These are phyloP conservation scores for Neofusicoccum parvum DNA, from an alignment of 2,329 filamentous ascomycete genomes.

Conservation along the genomic window DNA sequence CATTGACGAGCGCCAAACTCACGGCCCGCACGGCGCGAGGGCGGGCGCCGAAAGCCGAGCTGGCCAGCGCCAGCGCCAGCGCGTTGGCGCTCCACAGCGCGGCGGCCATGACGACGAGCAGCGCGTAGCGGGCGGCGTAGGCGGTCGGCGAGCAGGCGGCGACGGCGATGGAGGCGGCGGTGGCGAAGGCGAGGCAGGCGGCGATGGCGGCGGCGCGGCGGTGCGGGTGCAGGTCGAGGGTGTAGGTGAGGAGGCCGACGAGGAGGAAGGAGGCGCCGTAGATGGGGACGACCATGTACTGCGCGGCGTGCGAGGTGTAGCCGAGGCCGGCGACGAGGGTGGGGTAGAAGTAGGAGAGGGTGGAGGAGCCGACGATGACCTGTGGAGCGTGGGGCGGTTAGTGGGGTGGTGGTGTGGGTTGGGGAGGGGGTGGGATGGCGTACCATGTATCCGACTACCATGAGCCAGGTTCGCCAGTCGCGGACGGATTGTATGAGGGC, in stretches of 20 bases:
- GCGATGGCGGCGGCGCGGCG: constrained; percentile 54
- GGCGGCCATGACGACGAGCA: constrained; percentile 59
- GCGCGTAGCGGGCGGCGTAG: constrained; percentile 53
- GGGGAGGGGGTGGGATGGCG: background rate
- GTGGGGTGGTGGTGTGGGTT: background rate
- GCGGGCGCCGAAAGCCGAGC: constrained; percentile 55
- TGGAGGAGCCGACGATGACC: constrained; percentile 51
- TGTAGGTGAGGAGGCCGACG: constrained; percentile 50
- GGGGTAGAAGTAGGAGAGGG: constrained; percentile 58
- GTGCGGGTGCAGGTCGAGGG: constrained; percentile 50
- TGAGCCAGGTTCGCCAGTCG: constrained; percentile 52
- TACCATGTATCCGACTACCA: constrained; percentile 55
- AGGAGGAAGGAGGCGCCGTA: constrained; percentile 57
- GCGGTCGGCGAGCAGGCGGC: constrained; percentile 52
- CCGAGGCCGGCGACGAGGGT: constrained; percentile 56
- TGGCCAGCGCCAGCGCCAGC: constrained; percentile 54
- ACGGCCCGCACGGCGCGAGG: constrained; percentile 54
- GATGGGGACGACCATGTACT: constrained; percentile 57
- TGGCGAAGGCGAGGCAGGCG: constrained; percentile 48
- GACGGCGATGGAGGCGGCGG: constrained; percentile 37
- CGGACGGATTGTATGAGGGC: constrained; percentile 43
- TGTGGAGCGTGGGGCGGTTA: constrained; percentile 1
- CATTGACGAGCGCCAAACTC: constrained; percentile 56
- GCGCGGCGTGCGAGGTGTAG: constrained; percentile 48
- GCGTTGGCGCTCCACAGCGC: constrained; percentile 59